Evolutionary conservation across 352 stramenopile species (phyloP).

Genomic region (Aphanomyces astaci): DNA sequence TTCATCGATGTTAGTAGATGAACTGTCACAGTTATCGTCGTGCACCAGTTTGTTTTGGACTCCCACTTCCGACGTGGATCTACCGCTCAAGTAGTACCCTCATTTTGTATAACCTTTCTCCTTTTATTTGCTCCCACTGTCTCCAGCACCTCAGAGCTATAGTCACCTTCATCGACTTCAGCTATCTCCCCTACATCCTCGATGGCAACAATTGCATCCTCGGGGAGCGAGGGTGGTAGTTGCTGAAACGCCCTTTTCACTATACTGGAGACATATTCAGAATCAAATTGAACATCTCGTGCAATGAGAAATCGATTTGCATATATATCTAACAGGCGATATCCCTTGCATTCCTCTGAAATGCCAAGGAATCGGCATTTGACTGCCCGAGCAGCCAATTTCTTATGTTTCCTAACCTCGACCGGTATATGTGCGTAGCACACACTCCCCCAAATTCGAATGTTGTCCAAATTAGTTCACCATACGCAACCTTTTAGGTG

Average conservation of each 20-base stretch:
- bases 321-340: not conserved
- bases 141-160: no score
- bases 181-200: no score
- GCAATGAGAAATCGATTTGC: not conserved
- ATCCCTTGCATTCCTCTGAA: not conserved
- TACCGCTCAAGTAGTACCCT: no score
- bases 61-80: no score
- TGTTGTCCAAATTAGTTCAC: not conserved
- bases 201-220: no score
- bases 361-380: not conserved
- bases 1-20: no score
- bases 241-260: not conserved
- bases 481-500: not conserved
- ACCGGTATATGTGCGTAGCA: not conserved
- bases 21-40: no score
- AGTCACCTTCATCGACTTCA: no score
- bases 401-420: not conserved
- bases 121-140: no score
- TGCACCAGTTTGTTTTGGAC: no score
- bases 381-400: not conserved
- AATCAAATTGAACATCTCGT: not conserved
- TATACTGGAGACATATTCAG: not conserved
- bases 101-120: no score
- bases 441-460: not conserved
- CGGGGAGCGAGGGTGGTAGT: not conserved